Conservation (phyloP, 1,284 basidiomycete genomes). For the Meira miltonrushii region DNA sequence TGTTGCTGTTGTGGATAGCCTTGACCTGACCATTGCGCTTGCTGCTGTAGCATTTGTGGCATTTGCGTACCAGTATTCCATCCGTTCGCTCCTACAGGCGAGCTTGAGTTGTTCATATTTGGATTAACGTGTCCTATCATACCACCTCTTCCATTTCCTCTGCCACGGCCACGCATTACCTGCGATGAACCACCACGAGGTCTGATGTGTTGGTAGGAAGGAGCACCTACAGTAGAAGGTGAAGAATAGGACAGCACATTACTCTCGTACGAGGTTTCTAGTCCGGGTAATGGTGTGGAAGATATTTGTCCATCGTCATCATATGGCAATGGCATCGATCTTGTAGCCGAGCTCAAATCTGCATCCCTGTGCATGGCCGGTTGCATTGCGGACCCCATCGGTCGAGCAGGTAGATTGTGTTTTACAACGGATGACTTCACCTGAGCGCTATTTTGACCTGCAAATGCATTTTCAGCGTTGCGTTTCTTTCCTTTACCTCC, state of each 20-base stretch:
- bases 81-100: background rate
- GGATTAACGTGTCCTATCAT: background rate
- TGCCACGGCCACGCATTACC: background rate
- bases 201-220: no score
- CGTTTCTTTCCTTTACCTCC: constrained; percentile 8
- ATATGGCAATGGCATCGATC: no score
- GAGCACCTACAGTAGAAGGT: no score
- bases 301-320: no score
- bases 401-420: constrained; percentile 2
- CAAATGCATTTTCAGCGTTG: background rate
- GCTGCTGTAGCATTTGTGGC: background rate
- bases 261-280: no score
- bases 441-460: background rate
- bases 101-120: background rate
- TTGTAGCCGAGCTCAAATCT: background rate
- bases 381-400: background rate
- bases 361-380: constrained; percentile 6
- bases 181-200: no score
- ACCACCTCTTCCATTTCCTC: background rate
- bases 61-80: background rate
- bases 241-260: no score
- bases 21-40: background rate
- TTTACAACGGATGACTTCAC: background rate
- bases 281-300: no score
- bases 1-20: background rate